Evolutionary conservation across 2,329 filamentous ascomycete species (phyloP).

Genomic region (Cryphonectria radicalis): DNA sequence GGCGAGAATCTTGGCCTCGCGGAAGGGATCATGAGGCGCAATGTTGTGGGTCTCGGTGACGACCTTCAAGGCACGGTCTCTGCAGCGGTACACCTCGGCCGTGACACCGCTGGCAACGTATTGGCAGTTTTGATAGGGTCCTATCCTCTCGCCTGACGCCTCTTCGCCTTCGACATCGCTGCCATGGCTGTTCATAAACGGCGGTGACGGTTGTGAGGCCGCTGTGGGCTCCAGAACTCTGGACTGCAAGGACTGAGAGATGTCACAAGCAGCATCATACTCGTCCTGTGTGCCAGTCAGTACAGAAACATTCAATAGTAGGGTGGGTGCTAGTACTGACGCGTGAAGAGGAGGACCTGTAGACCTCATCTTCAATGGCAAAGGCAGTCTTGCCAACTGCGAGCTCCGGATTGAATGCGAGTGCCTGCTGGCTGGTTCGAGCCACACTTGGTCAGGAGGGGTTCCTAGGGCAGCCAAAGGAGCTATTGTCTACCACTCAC

Average conservation of each 20-base stretch:
- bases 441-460: not conserved
- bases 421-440: slow-evolving; percentile 33
- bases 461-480: not conserved
- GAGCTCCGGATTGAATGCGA: slow-evolving; percentile 30
- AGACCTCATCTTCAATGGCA: slow-evolving; percentile 67
- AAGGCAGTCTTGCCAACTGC: slow-evolving; percentile 55
- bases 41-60: slow-evolving; percentile 74
- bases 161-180: slow-evolving; percentile 26
- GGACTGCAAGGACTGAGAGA: slow-evolving; percentile 27
- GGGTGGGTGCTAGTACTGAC: slow-evolving; percentile 48
- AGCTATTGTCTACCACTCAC: slow-evolving; percentile 47
- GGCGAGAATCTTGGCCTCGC: slow-evolving; percentile 77
- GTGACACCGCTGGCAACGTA: slow-evolving; percentile 72
- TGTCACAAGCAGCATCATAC: slow-evolving; percentile 53
- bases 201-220: slow-evolving; percentile 14
- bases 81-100: slow-evolving; percentile 79
- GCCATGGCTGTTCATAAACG: slow-evolving; percentile 14
- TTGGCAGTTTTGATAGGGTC: slow-evolving; percentile 56
- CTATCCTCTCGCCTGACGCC: slow-evolving; percentile 52
- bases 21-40: slow-evolving; percentile 80
- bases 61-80: slow-evolving; percentile 75
- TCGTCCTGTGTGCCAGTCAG: slow-evolving; percentile 53
- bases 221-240: slow-evolving; percentile 20
- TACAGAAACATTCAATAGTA: not conserved
- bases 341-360: slow-evolving; percentile 58